Evolutionary conservation across 352 stramenopile species (phyloP).

Genomic region (Globisporangium abappressorium): DNA sequence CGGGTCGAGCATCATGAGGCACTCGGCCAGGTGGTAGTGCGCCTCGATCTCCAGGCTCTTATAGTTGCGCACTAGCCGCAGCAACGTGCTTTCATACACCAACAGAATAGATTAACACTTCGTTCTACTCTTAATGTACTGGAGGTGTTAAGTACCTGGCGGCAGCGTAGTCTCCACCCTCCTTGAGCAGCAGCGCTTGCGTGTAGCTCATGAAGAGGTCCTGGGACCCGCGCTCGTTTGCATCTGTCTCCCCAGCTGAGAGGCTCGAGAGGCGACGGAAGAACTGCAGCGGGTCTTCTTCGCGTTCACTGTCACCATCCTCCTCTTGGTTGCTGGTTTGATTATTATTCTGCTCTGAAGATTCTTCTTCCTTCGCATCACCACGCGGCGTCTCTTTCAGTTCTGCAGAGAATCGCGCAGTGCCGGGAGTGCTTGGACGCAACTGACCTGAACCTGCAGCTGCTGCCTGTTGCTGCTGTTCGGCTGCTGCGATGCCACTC

Average conservation of each 20-base stretch:
- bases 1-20: slow-evolving; percentile 36
- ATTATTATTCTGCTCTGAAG: not conserved
- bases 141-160: slow-evolving; percentile 23
- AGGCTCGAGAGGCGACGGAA: slow-evolving; percentile 20
- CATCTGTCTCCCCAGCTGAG: not conserved
- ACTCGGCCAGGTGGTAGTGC: slow-evolving; percentile 43
- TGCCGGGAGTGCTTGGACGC: not conserved
- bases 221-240: slow-evolving; percentile 8
- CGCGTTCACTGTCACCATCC: not conserved
- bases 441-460: not conserved
- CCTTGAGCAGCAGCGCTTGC: slow-evolving; percentile 41
- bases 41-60: slow-evolving; percentile 27
- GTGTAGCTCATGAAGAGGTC: slow-evolving; percentile 37
- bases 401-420: not conserved
- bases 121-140: not conserved
- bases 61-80: slow-evolving; percentile 24
- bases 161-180: slow-evolving; percentile 28
- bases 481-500: not conserved
- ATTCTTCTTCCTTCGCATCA: not conserved
- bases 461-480: not conserved
- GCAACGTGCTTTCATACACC: slow-evolving; percentile 19
- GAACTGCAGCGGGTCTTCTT: slow-evolving; percentile 29
- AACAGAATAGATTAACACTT: no score
- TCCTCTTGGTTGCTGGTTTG: slow-evolving; percentile 3
- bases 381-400: not conserved